A percentile compares a stretch with the other conserved stretches of the same genome.
These are phyloP conservation scores for Tulasnella sp. DNA, from an alignment of 768 basidiomycete genomes.

Conservation along the genomic window DNA sequence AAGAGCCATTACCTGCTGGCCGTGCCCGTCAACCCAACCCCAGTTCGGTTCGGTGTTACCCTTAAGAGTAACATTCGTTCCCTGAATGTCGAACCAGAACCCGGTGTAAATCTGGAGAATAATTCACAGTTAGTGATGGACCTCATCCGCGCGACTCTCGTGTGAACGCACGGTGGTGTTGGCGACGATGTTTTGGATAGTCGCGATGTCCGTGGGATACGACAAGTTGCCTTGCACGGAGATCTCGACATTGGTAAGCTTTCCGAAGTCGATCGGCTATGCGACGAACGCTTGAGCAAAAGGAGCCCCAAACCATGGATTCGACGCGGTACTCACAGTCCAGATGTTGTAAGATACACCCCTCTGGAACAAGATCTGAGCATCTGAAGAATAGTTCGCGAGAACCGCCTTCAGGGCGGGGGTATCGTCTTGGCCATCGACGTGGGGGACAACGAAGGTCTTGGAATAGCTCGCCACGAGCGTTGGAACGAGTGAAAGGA, in stretches of 20 bases:
- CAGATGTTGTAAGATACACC: slow-evolving; percentile 59
- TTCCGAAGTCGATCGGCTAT: slow-evolving; percentile 50
- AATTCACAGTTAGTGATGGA: not conserved
- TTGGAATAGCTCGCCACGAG: slow-evolving; percentile 17
- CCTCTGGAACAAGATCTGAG: slow-evolving; percentile 55
- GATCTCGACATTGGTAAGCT: slow-evolving; percentile 46
- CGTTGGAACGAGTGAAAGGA: slow-evolving; percentile 18
- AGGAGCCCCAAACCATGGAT: not conserved
- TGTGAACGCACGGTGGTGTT: slow-evolving; percentile 51
- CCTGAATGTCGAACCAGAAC: slow-evolving; percentile 21
- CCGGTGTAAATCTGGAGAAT: slow-evolving; percentile 4
- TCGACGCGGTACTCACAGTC: slow-evolving; percentile 34
- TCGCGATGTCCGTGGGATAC: slow-evolving; percentile 44
- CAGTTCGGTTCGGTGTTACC: slow-evolving; percentile 42
- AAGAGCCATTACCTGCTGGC: slow-evolving; percentile 42
- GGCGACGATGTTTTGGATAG: slow-evolving; percentile 46
- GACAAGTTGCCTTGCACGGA: slow-evolving; percentile 44
- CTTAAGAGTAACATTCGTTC: slow-evolving; percentile 40
- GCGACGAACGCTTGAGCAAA: not conserved
- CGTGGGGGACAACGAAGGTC: slow-evolving; percentile 52
- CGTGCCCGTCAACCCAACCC: slow-evolving; percentile 46
- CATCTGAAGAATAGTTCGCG: slow-evolving; percentile 35
- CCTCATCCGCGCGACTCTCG: slow-evolving; percentile 45
- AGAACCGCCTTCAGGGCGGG: slow-evolving; percentile 47
- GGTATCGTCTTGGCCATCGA: slow-evolving; percentile 48